phyloP scores from a whole-genome alignment of 129 eudicot species.

The Smallanthus sonchifolius region DNA sequence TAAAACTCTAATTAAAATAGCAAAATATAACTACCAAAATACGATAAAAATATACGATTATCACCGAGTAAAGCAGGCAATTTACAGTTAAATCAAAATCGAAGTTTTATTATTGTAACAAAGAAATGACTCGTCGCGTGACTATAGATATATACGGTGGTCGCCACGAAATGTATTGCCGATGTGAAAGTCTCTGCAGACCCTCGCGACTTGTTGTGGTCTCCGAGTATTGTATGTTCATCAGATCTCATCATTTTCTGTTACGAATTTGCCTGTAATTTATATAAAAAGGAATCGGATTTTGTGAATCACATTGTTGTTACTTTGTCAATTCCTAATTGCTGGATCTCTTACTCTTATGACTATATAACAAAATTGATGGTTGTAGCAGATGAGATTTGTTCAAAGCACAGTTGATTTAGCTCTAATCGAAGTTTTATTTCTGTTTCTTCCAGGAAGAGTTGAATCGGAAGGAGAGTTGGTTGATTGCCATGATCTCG shows the following conservation, averaged over 20 bases:
- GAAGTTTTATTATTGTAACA: no score
- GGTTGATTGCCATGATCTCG: conserved; percentile 53
- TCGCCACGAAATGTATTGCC: conserved; percentile 1
- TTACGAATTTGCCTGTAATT: not conserved
- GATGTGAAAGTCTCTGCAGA: conserved; percentile 4
- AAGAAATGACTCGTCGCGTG: no score
- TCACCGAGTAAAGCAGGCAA: no score
- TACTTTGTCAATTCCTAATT: not conserved
- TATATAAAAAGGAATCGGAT: not conserved
- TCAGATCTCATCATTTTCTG: conserved; percentile 19
- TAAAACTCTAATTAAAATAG: no score
- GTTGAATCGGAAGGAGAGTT: conserved; percentile 12
- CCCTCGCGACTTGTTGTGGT: conserved; percentile 12
- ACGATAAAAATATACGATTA: no score
- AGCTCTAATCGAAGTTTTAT: conserved; percentile 8
- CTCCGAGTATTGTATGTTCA: conserved; percentile 12
- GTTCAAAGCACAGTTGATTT: not conserved
- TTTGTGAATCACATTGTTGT: conserved; percentile 8
- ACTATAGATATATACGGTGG: not conserved
- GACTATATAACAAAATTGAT: conserved; percentile 8
- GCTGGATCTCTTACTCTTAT: not conserved
- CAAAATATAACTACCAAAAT: no score
- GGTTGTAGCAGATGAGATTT: not conserved
- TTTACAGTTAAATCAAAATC: no score
- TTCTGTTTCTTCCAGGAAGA: conserved; percentile 12